A percentile compares a stretch with the other conserved stretches of the same genome.
Conservation (phyloP, 495 filamentous ascomycete species). For the Aspergillus cristatus region DNA sequence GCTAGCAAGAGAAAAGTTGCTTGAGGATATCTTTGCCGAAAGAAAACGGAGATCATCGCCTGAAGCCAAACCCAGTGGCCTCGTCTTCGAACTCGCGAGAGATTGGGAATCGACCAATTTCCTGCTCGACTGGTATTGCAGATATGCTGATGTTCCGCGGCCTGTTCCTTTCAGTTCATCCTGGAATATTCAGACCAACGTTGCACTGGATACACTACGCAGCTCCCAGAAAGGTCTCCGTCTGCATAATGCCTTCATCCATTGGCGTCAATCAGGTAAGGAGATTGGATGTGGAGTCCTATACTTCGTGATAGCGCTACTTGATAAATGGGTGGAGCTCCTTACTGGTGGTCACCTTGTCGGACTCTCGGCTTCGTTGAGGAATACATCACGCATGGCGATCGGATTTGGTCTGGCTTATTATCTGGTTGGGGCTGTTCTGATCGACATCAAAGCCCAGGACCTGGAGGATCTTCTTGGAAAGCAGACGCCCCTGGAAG, state of each 20-base stretch:
- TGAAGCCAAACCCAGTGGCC: slow-evolving; percentile 29
- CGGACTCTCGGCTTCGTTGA: slow-evolving; percentile 30
- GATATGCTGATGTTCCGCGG: slow-evolving; percentile 37
- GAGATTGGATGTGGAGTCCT: slow-evolving; percentile 50
- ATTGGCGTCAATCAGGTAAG: slow-evolving; percentile 48
- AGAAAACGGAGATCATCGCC: slow-evolving; percentile 31
- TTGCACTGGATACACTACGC: slow-evolving; percentile 43
- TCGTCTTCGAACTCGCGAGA: slow-evolving; percentile 40
- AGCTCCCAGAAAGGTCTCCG: slow-evolving; percentile 48
- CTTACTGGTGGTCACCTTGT: slow-evolving; percentile 37
- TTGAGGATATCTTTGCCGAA: slow-evolving; percentile 36
- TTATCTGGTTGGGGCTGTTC: slow-evolving; percentile 50
- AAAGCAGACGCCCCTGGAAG: slow-evolving; percentile 19
- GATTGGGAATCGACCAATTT: slow-evolving; percentile 52
- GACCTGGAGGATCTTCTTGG: slow-evolving; percentile 44
- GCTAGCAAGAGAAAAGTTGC: slow-evolving; percentile 38
- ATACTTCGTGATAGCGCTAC: slow-evolving; percentile 50
- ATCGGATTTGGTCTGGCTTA: slow-evolving; percentile 50
- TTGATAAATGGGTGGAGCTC: slow-evolving; percentile 51
- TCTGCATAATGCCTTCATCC: slow-evolving; percentile 53
- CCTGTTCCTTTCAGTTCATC: slow-evolving; percentile 51
- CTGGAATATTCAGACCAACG: slow-evolving; percentile 52
- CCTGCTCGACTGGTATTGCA: slow-evolving; percentile 50
- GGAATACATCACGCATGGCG: slow-evolving; percentile 37
- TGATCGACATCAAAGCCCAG: slow-evolving; percentile 49